Percentiles rank a stretch among this genome's conserved stretches.
phyloP scores from a whole-genome alignment of 306 rosid species.

The Trifolium subterraneum region DNA sequence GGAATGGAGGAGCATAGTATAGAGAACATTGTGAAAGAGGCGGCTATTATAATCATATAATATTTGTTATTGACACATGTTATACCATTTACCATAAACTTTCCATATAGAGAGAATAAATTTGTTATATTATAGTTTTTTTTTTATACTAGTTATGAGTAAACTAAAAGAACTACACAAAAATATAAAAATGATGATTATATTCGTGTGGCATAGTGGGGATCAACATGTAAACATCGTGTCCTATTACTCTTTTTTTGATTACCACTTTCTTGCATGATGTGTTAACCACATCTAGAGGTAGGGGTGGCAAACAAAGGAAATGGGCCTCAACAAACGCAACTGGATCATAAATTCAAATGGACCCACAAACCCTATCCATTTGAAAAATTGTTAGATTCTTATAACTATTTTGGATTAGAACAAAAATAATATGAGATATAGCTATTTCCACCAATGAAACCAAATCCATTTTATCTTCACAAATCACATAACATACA shows the following conservation, averaged over 20 bases:
- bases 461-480: conserved; percentile 29
- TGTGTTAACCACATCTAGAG: conserved; percentile 24
- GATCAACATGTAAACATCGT: conserved; percentile 10
- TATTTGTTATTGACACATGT: too few species aligned
- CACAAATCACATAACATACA: neutral
- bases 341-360: conserved; percentile 45
- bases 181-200: neutral
- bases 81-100: too few species aligned
- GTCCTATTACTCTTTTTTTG: neutral
- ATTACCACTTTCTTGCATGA: conserved; percentile 11
- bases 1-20: too few species aligned
- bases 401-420: conserved; percentile 31
- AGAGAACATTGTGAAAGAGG: too few species aligned
- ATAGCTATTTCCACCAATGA: conserved; percentile 19
- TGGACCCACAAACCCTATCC: conserved; percentile 55
- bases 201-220: conserved; percentile 33
- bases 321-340: conserved; percentile 27
- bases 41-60: too few species aligned
- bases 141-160: neutral
- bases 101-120: too few species aligned
- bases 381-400: conserved; percentile 1
- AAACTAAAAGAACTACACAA: neutral
- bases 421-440: conserved; percentile 20
- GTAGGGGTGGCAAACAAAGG: conserved; percentile 38
- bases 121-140: too few species aligned